Percentiles rank a stretch among this genome's conserved stretches.
Conservation (phyloP, 202 grass and related monocot genomes). For the Setaria italica region DNA sequence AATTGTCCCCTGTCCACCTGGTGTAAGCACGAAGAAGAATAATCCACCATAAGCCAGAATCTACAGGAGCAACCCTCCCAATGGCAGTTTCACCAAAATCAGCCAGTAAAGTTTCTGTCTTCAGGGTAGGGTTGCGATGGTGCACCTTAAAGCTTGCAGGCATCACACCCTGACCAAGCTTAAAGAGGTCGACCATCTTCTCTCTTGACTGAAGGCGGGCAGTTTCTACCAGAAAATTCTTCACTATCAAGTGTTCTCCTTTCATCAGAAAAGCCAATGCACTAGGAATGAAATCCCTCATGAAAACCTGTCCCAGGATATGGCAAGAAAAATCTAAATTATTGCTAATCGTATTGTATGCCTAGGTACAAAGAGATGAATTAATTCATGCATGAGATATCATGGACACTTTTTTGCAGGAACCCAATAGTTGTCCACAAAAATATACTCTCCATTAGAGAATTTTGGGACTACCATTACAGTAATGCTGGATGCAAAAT, state of each 20-base stretch:
- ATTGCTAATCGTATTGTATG: slow-evolving; percentile 26
- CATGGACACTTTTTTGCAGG: slow-evolving; percentile 27
- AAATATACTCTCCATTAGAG: slow-evolving; percentile 25
- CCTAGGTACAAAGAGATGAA: slow-evolving; percentile 30
- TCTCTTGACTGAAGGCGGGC: slow-evolving; percentile 75
- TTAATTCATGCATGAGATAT: slow-evolving; percentile 31
- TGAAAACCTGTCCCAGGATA: slow-evolving; percentile 73
- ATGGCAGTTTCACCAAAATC: slow-evolving; percentile 95
- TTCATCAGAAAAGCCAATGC: slow-evolving; percentile 82
- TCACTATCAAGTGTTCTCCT: slow-evolving; percentile 70
- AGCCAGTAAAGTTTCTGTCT: slow-evolving; percentile 70
- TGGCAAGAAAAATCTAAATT: slow-evolving; percentile 3
- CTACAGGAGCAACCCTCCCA: slow-evolving; percentile 85
- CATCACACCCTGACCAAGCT: slow-evolving; percentile 90
- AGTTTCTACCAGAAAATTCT: slow-evolving; percentile 85
- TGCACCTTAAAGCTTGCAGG: slow-evolving; percentile 90
- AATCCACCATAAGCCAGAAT: slow-evolving; percentile 97
- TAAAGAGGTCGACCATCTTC: slow-evolving; percentile 81
- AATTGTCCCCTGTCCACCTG: slow-evolving; percentile 62
- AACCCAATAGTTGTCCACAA: slow-evolving; percentile 23
- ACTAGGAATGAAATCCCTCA: slow-evolving; percentile 91
- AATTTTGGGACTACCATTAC: slow-evolving; percentile 28
- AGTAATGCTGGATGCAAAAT: neutral
- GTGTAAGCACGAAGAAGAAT: slow-evolving; percentile 84
- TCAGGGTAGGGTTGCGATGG: slow-evolving; percentile 33